Evolutionary conservation across 352 stramenopile species (phyloP).

Genomic region (Pythium rishiriense): DNA sequence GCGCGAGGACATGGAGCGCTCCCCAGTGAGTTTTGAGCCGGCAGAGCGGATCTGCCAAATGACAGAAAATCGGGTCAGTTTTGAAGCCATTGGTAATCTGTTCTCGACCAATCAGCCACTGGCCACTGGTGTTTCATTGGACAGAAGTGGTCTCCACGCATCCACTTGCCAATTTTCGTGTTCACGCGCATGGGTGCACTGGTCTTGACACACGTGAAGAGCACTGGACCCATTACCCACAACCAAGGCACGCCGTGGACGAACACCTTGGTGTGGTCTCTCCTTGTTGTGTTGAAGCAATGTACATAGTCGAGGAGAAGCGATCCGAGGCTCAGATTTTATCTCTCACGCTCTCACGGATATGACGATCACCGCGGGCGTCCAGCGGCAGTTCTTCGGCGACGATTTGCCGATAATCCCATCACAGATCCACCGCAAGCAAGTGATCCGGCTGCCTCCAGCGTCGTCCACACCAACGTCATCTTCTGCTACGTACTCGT

Average conservation of each 20-base stretch:
- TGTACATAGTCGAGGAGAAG: too few relatives aligned
- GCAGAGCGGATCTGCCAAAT: background rate
- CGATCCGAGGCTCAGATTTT: constrained; percentile 1
- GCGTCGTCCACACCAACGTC: background rate
- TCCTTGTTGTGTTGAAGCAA: too few relatives aligned
- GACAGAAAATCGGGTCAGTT: background rate
- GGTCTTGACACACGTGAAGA: background rate
- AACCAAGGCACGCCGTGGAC: background rate
- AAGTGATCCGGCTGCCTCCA: constrained; percentile 17
- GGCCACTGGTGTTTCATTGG: background rate
- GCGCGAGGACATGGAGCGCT: too few relatives aligned
- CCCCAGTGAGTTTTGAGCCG: too few relatives aligned
- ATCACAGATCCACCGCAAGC: background rate
- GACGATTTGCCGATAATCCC: background rate
- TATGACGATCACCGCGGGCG: constrained; percentile 11
- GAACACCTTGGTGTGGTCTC: too few relatives aligned
- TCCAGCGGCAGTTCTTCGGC: constrained; percentile 11
- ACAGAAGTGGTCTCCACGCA: background rate
- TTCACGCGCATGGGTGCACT: background rate
- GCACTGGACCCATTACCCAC: background rate
- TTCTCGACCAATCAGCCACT: background rate
- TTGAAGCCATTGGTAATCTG: background rate
- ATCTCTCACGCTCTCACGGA: constrained; percentile 1
- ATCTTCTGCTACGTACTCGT: background rate
- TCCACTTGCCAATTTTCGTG: background rate